phyloP scores from a whole-genome alignment of 2,329 filamentous ascomycete species.

The Paraphaeosphaeria minitans region DNA sequence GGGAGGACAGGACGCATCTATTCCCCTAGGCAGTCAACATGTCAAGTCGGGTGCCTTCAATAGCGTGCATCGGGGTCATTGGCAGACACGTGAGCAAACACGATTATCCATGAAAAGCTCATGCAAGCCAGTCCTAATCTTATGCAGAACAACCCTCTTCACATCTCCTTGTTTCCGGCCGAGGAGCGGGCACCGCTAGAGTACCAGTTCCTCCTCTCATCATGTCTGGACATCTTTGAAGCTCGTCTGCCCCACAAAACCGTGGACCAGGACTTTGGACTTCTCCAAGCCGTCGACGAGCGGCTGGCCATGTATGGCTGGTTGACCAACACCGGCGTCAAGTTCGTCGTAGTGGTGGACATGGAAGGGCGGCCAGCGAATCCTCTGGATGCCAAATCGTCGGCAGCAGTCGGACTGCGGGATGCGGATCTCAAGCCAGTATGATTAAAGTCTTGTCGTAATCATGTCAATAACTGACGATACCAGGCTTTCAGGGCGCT shows the following conservation, averaged over 20 bases:
- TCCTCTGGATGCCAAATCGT: slow-evolving; percentile 38
- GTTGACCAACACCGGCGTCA: slow-evolving; percentile 93
- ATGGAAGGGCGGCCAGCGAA: slow-evolving; percentile 72
- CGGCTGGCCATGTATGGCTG: slow-evolving; percentile 92
- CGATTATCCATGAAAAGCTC: not conserved
- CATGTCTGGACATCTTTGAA: slow-evolving; percentile 92
- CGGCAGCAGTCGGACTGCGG: slow-evolving; percentile 68
- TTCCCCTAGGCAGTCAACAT: slow-evolving; percentile 28
- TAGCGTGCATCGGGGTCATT: slow-evolving; percentile 92
- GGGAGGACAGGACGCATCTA: not conserved
- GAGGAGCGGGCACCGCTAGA: slow-evolving; percentile 79
- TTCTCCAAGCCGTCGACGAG: slow-evolving; percentile 93
- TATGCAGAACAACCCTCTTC: slow-evolving; percentile 87
- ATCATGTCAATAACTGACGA: slow-evolving; percentile 9
- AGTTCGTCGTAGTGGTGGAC: slow-evolving; percentile 88
- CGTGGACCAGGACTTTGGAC: slow-evolving; percentile 82
- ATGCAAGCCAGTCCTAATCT: not conserved
- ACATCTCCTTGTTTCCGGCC: slow-evolving; percentile 84
- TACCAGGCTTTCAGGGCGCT: slow-evolving; percentile 81
- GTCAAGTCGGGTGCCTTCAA: slow-evolving; percentile 66
- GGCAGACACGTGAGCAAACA: slow-evolving; percentile 78
- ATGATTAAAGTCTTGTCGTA: slow-evolving; percentile 35
- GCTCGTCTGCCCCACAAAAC: slow-evolving; percentile 76
- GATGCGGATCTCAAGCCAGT: slow-evolving; percentile 88
- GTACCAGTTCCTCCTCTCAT: slow-evolving; percentile 88